A percentile compares a stretch with the other conserved stretches of the same genome.
These are phyloP conservation scores for Syncephalastrum monosporum DNA, from an alignment of 371 early-diverging fungal species.

Conservation along the genomic window DNA sequence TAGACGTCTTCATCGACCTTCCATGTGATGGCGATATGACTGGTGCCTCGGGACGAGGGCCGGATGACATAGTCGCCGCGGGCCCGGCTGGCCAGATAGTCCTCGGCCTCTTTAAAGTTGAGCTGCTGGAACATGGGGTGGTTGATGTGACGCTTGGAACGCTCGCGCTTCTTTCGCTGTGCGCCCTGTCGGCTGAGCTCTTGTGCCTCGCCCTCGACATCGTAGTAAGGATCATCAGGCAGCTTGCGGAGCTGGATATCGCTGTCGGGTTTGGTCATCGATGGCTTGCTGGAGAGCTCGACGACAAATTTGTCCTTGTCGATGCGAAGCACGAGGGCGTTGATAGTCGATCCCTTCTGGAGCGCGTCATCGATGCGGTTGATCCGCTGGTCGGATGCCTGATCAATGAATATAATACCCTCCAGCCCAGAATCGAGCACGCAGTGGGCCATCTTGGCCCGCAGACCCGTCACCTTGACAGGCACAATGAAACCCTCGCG, in stretches of 20 bases:
- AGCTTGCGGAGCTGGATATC: constrained; percentile 48
- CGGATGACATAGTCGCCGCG: constrained; percentile 90
- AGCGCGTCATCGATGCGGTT: constrained; percentile 62
- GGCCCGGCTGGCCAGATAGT: constrained; percentile 62
- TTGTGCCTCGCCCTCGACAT: constrained; percentile 55
- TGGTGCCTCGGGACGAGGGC: constrained; percentile 84
- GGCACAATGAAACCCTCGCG: constrained; percentile 66
- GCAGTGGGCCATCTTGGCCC: constrained; percentile 74
- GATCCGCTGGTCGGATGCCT: constrained; percentile 61
- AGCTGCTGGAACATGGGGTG: constrained; percentile 88
- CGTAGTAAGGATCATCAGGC: constrained; percentile 70
- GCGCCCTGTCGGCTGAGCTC: constrained; percentile 58
- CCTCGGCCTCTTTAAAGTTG: constrained; percentile 73
- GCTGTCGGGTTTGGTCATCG: constrained; percentile 48
- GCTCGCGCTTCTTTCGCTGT: constrained; percentile 39
- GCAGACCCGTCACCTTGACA: constrained; percentile 61
- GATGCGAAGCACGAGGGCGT: constrained; percentile 75
- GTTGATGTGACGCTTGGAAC: constrained; percentile 59
- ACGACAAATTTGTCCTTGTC: constrained; percentile 78
- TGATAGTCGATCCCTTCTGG: constrained; percentile 65
- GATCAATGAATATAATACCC: constrained; percentile 72
- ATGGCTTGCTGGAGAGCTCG: constrained; percentile 65
- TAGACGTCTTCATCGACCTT: constrained; percentile 82
- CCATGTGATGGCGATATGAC: constrained; percentile 92
- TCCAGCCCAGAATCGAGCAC: constrained; percentile 83